Percentiles rank a stretch among this genome's conserved stretches.
Evolutionary conservation across 441 rosid genomes (phyloP).

Genomic region (Raphanus hybrid): DNA sequence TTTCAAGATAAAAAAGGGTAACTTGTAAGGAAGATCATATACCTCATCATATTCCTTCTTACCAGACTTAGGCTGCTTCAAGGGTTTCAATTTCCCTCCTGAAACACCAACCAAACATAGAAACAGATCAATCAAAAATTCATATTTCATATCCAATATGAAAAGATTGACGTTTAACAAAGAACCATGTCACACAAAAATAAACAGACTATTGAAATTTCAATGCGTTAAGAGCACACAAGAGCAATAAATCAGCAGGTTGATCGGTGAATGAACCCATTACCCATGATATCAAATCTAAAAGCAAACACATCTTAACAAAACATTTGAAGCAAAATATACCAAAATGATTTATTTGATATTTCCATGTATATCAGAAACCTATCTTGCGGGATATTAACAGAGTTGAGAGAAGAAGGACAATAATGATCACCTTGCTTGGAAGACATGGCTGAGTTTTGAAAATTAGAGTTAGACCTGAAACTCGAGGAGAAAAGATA

Average conservation of each 20-base stretch:
- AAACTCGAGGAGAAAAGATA: conserved; percentile 24
- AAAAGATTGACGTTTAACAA: neutral
- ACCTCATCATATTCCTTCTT: conserved; percentile 97
- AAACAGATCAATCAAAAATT: conserved; percentile 1
- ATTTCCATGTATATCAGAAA: neutral
- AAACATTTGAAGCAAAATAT: neutral
- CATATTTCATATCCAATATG: neutral
- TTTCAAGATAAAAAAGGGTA: conserved; percentile 6
- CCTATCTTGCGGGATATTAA: neutral
- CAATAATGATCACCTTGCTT: conserved; percentile 71
- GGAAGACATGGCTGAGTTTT: conserved; percentile 67
- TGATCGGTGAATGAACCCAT: neutral
- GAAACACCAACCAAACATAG: conserved; percentile 14
- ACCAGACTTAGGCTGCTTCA: conserved; percentile 78
- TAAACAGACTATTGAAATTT: neutral
- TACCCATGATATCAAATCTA: neutral
- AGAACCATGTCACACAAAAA: neutral
- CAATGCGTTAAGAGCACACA: conserved; percentile 8
- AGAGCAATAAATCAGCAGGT: neutral
- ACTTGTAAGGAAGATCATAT: conserved; percentile 17
- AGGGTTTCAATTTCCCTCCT: conserved; percentile 96
- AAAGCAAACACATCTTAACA: conserved; percentile 5
- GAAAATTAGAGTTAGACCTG: conserved; percentile 42
- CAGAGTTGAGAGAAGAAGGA: neutral
- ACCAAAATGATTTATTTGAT: neutral